These are phyloP conservation scores for Miscanthus lutarioriparius DNA, from an alignment of 176 grass and related monocot genomes.

Conservation along the genomic window DNA sequence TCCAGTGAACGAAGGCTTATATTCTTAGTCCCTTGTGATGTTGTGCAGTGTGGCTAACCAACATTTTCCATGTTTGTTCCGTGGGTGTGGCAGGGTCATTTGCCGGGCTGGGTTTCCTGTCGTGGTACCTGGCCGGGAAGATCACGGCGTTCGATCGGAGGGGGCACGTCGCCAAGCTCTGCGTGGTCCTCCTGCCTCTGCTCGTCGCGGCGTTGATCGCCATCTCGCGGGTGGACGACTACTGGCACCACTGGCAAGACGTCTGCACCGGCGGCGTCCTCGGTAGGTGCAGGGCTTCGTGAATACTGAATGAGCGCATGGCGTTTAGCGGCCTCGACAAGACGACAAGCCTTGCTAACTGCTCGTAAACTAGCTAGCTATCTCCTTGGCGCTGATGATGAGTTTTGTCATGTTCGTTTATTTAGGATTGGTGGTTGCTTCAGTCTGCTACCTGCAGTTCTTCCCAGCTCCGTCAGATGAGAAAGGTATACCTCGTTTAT, in stretches of 20 bases:
- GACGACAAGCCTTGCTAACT: not conserved
- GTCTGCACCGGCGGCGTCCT: constrained; percentile 54
- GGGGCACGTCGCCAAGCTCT: constrained; percentile 67
- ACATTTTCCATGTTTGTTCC: not conserved
- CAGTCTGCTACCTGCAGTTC: constrained; percentile 58
- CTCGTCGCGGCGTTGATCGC: constrained; percentile 51
- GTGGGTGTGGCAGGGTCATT: constrained; percentile 55
- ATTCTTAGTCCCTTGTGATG: not conserved
- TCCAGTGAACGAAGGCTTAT: no score
- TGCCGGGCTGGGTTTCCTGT: constrained; percentile 59
- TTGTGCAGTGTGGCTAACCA: not conserved
- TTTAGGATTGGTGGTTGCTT: constrained; percentile 45
- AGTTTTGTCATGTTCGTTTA: not conserved
- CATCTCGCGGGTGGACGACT: constrained; percentile 71
- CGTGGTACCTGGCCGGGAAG: constrained; percentile 76
- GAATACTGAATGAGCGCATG: no score
- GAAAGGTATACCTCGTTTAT: constrained; percentile 19
- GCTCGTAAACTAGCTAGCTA: not conserved
- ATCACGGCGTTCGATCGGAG: constrained; percentile 51
- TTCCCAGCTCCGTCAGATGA: constrained; percentile 47
- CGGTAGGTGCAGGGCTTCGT: constrained; percentile 15
- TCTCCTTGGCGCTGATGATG: not conserved
- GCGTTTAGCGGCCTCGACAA: no score
- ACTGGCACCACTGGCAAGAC: constrained; percentile 82
- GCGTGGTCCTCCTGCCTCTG: constrained; percentile 58